Evolutionary conservation across 345 rosid genomes (phyloP).

Genomic region (Erucastrum elatum): DNA sequence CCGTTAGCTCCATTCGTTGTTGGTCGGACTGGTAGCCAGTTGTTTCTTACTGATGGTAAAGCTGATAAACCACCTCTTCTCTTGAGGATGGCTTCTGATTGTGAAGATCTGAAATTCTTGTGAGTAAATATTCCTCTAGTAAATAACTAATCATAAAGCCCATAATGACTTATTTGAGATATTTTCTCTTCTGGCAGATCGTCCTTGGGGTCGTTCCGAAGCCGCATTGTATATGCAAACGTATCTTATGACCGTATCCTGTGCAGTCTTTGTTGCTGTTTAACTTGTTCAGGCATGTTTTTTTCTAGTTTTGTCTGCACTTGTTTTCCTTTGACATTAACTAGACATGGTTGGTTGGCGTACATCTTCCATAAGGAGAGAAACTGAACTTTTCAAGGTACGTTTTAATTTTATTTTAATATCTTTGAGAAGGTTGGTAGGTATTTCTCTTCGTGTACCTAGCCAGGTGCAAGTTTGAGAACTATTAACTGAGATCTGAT

Average conservation of each 20-base stretch:
- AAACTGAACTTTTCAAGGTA: constrained; percentile 81
- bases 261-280: not conserved
- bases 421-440: too few species aligned
- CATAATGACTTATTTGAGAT: too few species aligned
- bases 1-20: constrained; percentile 77
- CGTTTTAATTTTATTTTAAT: too few species aligned
- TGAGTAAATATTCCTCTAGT: too few species aligned
- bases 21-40: constrained; percentile 85
- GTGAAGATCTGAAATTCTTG: constrained; percentile 74
- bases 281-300: not conserved
- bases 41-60: constrained; percentile 85
- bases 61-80: constrained; percentile 85
- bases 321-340: constrained; percentile 49
- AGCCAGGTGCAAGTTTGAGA: not conserved
- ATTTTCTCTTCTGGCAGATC: constrained; percentile 54
- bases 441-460: too few species aligned
- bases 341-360: constrained; percentile 99
- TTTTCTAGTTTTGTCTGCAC: not conserved
- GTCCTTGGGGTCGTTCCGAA: constrained; percentile 74
- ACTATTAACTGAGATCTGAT: constrained; percentile 14
- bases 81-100: constrained; percentile 84
- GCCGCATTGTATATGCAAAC: constrained; percentile 79
- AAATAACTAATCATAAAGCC: too few species aligned
- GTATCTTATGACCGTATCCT: constrained; percentile 99
- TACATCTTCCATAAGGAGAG: constrained; percentile 94